These are phyloP conservation scores for Malus fusca DNA, from an alignment of 306 rosid species.

Conservation along the genomic window DNA sequence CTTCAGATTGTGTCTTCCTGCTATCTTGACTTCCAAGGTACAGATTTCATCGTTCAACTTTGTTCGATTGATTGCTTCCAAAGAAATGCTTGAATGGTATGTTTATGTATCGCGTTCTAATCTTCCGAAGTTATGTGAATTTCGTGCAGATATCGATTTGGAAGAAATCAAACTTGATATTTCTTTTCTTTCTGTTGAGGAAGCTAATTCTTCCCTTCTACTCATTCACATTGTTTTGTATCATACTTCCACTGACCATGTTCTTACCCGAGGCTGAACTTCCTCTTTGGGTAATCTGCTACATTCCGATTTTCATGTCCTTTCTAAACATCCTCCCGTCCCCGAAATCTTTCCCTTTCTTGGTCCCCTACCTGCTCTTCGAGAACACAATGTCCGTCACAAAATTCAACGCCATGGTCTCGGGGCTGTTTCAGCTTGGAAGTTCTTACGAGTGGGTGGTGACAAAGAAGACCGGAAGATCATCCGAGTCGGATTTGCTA, in stretches of 20 bases:
- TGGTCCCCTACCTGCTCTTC: slow-evolving; percentile 85
- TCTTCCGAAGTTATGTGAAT: background rate
- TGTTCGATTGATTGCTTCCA: background rate
- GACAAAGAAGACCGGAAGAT: slow-evolving; percentile 93
- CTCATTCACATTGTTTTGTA: slow-evolving; percentile 92
- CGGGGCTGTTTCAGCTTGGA: slow-evolving; percentile 90
- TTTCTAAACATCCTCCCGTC: slow-evolving; percentile 87
- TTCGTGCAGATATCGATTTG: slow-evolving; percentile 67
- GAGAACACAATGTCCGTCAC: slow-evolving; percentile 99
- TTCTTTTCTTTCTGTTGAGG: slow-evolving; percentile 85
- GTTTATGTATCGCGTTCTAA: background rate
- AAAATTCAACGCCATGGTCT: slow-evolving; percentile 97
- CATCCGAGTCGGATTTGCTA: slow-evolving; percentile 83
- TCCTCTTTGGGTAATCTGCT: slow-evolving; percentile 96
- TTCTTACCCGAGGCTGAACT: slow-evolving; percentile 91
- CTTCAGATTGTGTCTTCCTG: slow-evolving; percentile 80
- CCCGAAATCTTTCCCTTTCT: slow-evolving; percentile 91
- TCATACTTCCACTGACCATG: slow-evolving; percentile 93
- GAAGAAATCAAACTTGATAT: slow-evolving; percentile 89
- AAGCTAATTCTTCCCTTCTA: slow-evolving; percentile 93
- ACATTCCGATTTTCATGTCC: slow-evolving; percentile 85
- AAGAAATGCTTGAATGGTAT: background rate
- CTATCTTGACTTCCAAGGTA: slow-evolving; percentile 78
- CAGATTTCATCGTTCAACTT: background rate
- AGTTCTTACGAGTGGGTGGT: slow-evolving; percentile 98